A percentile compares a stretch with the other conserved stretches of the same genome.
These are phyloP conservation scores for Mesotaenium endlicherianum DNA, from an alignment of 139 green algal genomes.

Conservation along the genomic window DNA sequence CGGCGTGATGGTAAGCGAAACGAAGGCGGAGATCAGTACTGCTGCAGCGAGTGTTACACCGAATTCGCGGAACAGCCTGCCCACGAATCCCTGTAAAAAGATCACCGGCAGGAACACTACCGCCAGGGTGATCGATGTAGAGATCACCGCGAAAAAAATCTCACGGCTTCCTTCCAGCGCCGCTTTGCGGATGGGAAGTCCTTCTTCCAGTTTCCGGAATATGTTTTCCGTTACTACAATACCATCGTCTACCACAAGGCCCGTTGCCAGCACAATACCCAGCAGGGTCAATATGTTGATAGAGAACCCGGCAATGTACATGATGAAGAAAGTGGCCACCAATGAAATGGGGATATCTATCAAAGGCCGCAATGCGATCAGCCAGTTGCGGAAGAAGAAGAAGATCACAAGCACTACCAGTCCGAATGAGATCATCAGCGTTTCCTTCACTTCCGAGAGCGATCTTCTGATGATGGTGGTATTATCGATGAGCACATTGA, in stretches of 20 bases:
- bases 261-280: neutral
- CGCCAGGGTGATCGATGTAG: neutral
- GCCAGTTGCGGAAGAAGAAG: neutral
- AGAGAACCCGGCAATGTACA: neutral
- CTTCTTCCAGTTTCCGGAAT: neutral
- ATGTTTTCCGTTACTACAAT: conserved; percentile 1
- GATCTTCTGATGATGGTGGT: neutral
- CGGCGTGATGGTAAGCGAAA: neutral
- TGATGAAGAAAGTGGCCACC: neutral
- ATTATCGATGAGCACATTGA: neutral
- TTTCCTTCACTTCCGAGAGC: neutral
- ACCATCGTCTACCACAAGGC: neutral
- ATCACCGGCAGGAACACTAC: neutral
- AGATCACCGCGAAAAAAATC: neutral
- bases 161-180: neutral
- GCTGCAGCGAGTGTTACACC: neutral
- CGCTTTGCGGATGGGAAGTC: neutral
- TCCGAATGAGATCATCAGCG: neutral
- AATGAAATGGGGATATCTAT: neutral
- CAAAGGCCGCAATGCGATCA: neutral
- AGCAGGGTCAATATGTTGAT: neutral
- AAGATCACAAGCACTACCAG: neutral
- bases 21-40: neutral
- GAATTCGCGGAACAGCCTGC: neutral
- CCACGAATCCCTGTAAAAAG: neutral